phyloP scores from a whole-genome alignment of 495 filamentous ascomycete species.

The Pseudoneurospora amorphoporcata region DNA sequence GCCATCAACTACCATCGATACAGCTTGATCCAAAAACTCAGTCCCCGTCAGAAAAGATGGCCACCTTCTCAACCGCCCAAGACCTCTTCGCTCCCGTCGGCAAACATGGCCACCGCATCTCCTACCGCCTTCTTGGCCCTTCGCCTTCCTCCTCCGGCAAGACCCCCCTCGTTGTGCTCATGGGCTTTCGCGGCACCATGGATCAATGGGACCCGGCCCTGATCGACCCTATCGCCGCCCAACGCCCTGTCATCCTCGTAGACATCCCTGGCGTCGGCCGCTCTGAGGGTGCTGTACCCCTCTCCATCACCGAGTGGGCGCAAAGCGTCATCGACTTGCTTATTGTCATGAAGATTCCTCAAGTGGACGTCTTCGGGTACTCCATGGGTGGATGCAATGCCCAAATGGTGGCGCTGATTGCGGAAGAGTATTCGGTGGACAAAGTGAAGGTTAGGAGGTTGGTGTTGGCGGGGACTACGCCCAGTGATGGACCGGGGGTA shows the following conservation, averaged over 20 bases:
- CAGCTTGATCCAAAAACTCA: background rate
- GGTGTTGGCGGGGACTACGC: conserved; percentile 17
- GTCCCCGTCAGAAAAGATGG: background rate
- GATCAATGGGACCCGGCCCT: conserved; percentile 23
- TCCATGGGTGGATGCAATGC: conserved; percentile 22
- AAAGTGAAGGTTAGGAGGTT: conserved; percentile 11
- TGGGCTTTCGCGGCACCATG: conserved; percentile 24
- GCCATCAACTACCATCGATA: no score
- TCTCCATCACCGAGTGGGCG: conserved; percentile 18
- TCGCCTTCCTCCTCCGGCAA: conserved; percentile 1
- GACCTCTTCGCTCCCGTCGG: background rate
- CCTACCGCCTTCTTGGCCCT: conserved; percentile 21
- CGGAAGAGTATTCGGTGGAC: background rate
- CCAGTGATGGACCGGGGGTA: conserved; percentile 7
- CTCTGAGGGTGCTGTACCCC: conserved; percentile 12
- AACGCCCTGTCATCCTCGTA: conserved; percentile 15
- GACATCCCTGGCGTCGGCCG: conserved; percentile 20
- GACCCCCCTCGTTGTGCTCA: conserved; percentile 21
- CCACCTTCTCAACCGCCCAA: background rate
- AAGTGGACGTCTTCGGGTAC: conserved; percentile 34
- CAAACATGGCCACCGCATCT: background rate
- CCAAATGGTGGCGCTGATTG: conserved; percentile 16
- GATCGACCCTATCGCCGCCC: conserved; percentile 14
- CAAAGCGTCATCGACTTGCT: conserved; percentile 56
- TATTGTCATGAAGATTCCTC: conserved; percentile 46